phyloP scores from a whole-genome alignment of 2,329 filamentous ascomycete species.

The Alternaria alternata region DNA sequence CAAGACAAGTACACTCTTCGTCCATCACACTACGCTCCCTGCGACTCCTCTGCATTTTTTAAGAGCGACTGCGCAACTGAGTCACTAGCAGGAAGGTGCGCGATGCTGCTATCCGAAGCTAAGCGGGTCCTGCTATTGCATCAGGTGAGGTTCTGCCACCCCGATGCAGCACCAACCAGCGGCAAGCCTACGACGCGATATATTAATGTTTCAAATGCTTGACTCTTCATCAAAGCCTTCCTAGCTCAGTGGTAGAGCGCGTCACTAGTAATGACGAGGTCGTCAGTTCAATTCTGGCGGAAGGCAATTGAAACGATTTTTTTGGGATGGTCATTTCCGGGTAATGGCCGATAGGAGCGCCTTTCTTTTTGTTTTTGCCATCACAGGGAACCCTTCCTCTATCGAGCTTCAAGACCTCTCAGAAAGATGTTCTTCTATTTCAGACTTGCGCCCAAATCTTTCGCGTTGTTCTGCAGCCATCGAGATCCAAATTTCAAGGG shows the following conservation, averaged over 20 bases:
- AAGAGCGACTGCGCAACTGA: neutral
- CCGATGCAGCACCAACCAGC: neutral
- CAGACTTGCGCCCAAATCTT: neutral
- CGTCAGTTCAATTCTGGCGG: slow-evolving; percentile 41
- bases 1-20: neutral
- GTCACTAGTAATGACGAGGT: slow-evolving; percentile 46
- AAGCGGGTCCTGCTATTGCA: neutral
- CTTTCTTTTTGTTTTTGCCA: neutral
- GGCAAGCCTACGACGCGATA: neutral
- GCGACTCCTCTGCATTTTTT: neutral
- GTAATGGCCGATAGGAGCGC: neutral
- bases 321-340: neutral
- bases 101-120: neutral
- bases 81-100: neutral
- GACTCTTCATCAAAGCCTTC: slow-evolving; percentile 21
- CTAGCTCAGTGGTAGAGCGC: slow-evolving; percentile 45
- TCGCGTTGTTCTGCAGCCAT: neutral
- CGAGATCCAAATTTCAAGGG: neutral
- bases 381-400: neutral
- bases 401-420: neutral
- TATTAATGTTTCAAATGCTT: neutral
- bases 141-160: neutral
- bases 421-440: neutral
- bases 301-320: slow-evolving; percentile 20
- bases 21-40: neutral